phyloP scores from a whole-genome alignment of 805 yeast species.

The Metschnikowia drakensbergensis region DNA sequence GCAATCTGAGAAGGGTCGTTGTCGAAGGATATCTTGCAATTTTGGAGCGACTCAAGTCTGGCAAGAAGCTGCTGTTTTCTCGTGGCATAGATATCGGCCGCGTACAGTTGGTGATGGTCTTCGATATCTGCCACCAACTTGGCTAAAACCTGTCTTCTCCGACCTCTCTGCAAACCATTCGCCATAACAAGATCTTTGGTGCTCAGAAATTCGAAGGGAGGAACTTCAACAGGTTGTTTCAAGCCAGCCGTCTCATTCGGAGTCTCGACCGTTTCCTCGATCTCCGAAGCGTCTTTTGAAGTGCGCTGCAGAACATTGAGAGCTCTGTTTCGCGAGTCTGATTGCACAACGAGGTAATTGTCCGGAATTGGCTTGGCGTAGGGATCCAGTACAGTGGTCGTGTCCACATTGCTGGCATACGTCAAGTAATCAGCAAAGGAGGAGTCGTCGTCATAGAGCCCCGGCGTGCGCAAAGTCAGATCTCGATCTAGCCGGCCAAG shows the following conservation, averaged over 20 bases:
- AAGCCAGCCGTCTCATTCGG: no score
- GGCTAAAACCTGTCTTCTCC: constrained; percentile 21
- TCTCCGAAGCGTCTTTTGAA: background rate
- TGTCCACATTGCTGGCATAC: constrained; percentile 26
- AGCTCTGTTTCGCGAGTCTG: constrained; percentile 1
- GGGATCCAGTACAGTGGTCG: constrained; percentile 19
- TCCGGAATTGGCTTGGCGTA: constrained; percentile 9
- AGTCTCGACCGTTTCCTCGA: no score
- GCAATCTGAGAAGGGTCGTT: constrained; percentile 15
- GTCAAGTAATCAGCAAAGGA: constrained; percentile 19
- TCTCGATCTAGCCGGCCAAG: constrained; percentile 5
- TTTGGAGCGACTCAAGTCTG: constrained; percentile 23
- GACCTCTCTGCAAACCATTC: constrained; percentile 20
- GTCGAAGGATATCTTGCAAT: constrained; percentile 24
- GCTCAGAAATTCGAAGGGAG: background rate
- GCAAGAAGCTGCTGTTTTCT: constrained; percentile 25
- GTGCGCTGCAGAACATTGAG: constrained; percentile 1
- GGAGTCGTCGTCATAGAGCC: constrained; percentile 9
- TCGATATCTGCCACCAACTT: constrained; percentile 19
- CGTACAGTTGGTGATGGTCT: constrained; percentile 15
- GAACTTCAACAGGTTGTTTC: background rate
- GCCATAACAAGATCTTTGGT: constrained; percentile 8
- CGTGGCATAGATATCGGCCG: constrained; percentile 19
- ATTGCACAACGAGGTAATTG: constrained; percentile 6
- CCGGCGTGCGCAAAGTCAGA: background rate